Conservation (phyloP, 2,329 filamentous ascomycete species). For the Dactylellina leptospora region DNA sequence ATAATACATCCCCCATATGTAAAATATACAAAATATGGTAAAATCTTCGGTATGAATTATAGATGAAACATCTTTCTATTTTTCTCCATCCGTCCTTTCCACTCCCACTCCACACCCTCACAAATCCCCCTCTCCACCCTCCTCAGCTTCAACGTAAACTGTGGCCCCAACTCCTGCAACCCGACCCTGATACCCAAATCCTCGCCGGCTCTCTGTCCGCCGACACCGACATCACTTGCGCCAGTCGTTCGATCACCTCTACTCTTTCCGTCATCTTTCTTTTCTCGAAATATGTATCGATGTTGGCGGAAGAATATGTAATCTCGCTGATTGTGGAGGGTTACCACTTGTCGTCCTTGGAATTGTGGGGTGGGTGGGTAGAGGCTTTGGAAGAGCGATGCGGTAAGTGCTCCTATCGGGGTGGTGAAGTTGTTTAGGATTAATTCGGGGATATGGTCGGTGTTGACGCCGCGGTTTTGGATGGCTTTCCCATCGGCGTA, state of each 20-base stretch:
- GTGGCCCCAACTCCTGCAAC: constrained; percentile 86
- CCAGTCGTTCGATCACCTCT: constrained; percentile 69
- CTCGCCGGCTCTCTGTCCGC: constrained; percentile 81
- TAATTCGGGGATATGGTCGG: constrained; percentile 88
- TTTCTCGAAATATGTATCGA: constrained; percentile 87
- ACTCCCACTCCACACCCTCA: constrained; percentile 89
- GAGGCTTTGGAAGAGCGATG: constrained; percentile 80
- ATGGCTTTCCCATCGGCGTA: constrained; percentile 89
- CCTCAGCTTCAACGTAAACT: constrained; percentile 85
- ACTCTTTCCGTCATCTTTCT: constrained; percentile 38
- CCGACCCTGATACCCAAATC: constrained; percentile 75
- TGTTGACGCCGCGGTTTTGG: constrained; percentile 88
- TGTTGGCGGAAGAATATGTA: constrained; percentile 94
- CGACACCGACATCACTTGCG: constrained; percentile 61
- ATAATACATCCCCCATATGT: too few relatives aligned
- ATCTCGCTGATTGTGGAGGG: constrained; percentile 92
- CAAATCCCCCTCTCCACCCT: constrained; percentile 89
- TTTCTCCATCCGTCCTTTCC: constrained; percentile 96
- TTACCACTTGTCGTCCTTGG: constrained; percentile 86
- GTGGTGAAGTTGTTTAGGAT: constrained; percentile 95
- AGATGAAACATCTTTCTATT: constrained; percentile 91
- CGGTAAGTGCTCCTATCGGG: constrained; percentile 85
- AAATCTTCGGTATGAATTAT: constrained; percentile 66
- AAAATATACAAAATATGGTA: too few relatives aligned
- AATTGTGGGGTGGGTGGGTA: constrained; percentile 86